A percentile compares a stretch with the other conserved stretches of the same genome.
Evolutionary conservation across 1,284 basidiomycete species (phyloP).

Genomic region (Earliella scabrosa): DNA sequence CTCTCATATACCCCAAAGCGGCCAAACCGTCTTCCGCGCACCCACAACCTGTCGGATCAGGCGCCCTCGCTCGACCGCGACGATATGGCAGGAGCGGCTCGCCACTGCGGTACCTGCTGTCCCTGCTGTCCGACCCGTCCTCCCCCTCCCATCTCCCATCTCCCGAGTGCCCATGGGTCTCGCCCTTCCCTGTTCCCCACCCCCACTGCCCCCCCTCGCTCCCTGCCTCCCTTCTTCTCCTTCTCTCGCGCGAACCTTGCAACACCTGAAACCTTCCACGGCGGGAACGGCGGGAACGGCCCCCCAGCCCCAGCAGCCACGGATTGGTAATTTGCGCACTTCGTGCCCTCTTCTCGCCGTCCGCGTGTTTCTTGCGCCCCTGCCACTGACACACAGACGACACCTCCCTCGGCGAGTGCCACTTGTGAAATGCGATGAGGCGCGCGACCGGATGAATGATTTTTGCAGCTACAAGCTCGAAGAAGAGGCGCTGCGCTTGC

Average conservation of each 20-base stretch:
- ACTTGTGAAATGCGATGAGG: no score
- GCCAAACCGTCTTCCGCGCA: slow-evolving; percentile 7
- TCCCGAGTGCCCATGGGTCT: neutral
- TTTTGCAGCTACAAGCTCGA: no score
- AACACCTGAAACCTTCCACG: no score
- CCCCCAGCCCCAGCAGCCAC: no score
- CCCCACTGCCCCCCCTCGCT: no score
- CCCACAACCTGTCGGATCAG: slow-evolving; percentile 12
- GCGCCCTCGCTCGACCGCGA: neutral
- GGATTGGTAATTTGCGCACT: no score
- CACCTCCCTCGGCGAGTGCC: neutral
- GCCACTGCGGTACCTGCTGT: neutral
- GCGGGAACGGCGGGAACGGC: no score
- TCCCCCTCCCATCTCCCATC: slow-evolving; percentile 1
- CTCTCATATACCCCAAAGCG: slow-evolving; percentile 7
- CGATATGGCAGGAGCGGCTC: neutral
- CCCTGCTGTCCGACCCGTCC: neutral
- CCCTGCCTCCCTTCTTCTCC: no score
- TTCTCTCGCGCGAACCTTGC: no score
- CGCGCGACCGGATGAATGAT: no score
- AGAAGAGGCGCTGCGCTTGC: no score
- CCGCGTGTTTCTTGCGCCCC: slow-evolving; percentile 13
- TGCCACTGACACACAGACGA: no score
- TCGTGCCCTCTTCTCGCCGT: slow-evolving; percentile 17
- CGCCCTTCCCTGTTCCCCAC: neutral